These are phyloP conservation scores for Tulasnella sp. DNA, from an alignment of 768 basidiomycete genomes.

Conservation along the genomic window DNA sequence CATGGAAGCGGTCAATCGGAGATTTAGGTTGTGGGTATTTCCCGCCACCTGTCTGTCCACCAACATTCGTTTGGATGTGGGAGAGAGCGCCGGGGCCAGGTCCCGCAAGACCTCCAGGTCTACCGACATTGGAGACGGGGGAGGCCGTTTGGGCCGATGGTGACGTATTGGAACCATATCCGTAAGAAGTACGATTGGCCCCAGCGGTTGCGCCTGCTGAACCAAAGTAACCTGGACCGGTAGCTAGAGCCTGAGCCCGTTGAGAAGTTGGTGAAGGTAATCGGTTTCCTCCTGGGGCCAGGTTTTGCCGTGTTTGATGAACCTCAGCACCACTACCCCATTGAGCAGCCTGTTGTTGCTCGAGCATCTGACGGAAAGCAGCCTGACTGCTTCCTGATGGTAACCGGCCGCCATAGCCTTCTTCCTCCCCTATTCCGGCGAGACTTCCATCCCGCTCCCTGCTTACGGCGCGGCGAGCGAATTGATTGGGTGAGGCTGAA, in stretches of 20 bases:
- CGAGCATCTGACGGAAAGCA: neutral
- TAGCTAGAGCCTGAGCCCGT: neutral
- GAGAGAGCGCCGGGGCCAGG: neutral
- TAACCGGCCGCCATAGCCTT: neutral
- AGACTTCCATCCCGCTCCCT: neutral
- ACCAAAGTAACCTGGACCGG: neutral
- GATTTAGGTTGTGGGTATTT: neutral
- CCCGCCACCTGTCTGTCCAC: neutral
- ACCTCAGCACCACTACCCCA: neutral
- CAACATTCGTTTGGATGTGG: slow-evolving; percentile 6
- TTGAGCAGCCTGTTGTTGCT: neutral
- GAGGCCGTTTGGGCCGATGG: neutral
- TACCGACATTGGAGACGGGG: neutral
- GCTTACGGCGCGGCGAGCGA: neutral
- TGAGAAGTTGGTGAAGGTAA: neutral
- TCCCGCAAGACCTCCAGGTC: neutral
- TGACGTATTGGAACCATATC: neutral
- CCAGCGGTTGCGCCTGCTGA: neutral
- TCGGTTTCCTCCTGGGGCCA: neutral
- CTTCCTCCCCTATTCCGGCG: neutral
- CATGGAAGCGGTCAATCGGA: slow-evolving; percentile 1
- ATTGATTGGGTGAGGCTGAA: neutral
- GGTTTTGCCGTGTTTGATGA: neutral
- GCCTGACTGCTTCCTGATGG: neutral
- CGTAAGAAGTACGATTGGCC: neutral